Percentiles rank a stretch among this genome's conserved stretches.
phyloP scores from a whole-genome alignment of 2,329 filamentous ascomycete genomes.

The Aspergillus calidoustus region DNA sequence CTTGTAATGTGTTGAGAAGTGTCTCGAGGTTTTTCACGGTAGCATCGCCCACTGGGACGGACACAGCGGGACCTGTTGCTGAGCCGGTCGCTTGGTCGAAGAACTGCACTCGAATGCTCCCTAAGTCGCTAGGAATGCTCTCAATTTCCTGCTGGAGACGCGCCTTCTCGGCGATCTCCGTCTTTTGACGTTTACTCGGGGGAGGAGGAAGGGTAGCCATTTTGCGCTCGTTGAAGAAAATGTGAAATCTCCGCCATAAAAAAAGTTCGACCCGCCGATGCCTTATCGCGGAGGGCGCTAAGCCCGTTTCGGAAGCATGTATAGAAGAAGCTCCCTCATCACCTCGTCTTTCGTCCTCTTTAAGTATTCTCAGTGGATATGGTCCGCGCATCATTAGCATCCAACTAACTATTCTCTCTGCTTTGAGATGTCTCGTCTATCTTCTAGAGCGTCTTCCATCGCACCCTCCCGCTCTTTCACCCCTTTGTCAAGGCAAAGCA shows the following conservation, averaged over 20 bases:
- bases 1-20: constrained; percentile 81
- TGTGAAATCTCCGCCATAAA: constrained; percentile 18
- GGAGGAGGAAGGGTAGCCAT: constrained; percentile 87
- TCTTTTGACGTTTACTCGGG: constrained; percentile 84
- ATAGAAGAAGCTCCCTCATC: constrained; percentile 5
- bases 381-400: background rate
- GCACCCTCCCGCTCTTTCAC: constrained; percentile 24
- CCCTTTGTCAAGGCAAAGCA: constrained; percentile 38
- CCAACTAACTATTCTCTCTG: background rate
- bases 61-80: constrained; percentile 72
- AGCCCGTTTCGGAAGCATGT: constrained; percentile 25
- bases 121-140: constrained; percentile 67
- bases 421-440: background rate
- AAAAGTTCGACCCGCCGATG: constrained; percentile 20
- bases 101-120: constrained; percentile 85
- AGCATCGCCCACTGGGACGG: constrained; percentile 80
- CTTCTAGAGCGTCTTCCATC: constrained; percentile 19
- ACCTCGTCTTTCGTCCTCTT: background rate
- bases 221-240: constrained; percentile 20
- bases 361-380: background rate
- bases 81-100: constrained; percentile 75
- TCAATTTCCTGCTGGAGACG: constrained; percentile 76
- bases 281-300: constrained; percentile 29
- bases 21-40: constrained; percentile 88
- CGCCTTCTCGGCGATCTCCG: constrained; percentile 72